phyloP scores from a whole-genome alignment of 495 filamentous ascomycete species.

The Bathelium albidoporum region DNA sequence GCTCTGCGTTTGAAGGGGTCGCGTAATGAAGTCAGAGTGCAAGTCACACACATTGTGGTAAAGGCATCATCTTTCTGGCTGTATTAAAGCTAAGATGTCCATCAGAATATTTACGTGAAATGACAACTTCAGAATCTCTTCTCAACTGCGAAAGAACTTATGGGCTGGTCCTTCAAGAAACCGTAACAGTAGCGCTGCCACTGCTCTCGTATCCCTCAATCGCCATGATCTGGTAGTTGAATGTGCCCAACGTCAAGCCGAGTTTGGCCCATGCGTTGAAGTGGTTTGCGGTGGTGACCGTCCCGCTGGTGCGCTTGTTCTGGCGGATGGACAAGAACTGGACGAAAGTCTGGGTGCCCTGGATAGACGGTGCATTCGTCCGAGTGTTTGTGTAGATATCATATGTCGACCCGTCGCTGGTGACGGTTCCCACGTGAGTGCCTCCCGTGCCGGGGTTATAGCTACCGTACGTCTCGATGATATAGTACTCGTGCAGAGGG shows the following conservation, averaged over 20 bases:
- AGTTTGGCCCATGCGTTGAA: slow-evolving; percentile 50
- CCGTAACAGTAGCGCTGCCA: slow-evolving; percentile 11
- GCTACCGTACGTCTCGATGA: slow-evolving; percentile 44
- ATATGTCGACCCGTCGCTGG: slow-evolving; percentile 52
- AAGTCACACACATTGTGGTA: no score
- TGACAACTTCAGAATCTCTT: not conserved
- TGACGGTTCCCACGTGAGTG: slow-evolving; percentile 43
- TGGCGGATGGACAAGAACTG: slow-evolving; percentile 49
- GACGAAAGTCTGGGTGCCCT: slow-evolving; percentile 44
- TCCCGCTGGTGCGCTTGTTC: slow-evolving; percentile 39
- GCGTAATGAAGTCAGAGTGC: no score
- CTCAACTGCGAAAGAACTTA: not conserved
- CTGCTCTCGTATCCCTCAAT: slow-evolving; percentile 20
- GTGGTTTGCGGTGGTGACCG: slow-evolving; percentile 45
- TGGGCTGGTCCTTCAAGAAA: slow-evolving; percentile 4
- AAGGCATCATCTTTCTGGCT: no score
- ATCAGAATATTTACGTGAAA: not conserved
- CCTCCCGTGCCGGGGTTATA: slow-evolving; percentile 46
- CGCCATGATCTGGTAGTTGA: slow-evolving; percentile 27
- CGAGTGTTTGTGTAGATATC: slow-evolving; percentile 51
- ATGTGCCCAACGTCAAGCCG: slow-evolving; percentile 37
- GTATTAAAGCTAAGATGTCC: no score
- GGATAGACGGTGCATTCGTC: slow-evolving; percentile 40
- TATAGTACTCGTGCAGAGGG: slow-evolving; percentile 54
- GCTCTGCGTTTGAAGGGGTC: no score